phyloP scores from a whole-genome alignment of 1,284 basidiomycete genomes.

The Leccinum pachyderme region DNA sequence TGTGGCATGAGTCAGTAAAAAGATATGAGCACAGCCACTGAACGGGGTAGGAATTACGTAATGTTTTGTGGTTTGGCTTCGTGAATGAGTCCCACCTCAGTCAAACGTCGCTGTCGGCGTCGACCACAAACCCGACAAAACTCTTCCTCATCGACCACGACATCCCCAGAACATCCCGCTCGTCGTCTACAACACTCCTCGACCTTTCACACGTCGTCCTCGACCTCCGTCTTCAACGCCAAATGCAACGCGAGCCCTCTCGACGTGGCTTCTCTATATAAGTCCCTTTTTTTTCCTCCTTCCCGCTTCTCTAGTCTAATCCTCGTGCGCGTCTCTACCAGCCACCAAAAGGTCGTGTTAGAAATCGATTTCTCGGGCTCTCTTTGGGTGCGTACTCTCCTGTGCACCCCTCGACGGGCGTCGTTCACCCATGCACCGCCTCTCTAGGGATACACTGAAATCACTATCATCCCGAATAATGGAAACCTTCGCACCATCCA shows the following conservation, averaged over 20 bases:
- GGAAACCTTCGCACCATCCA: slow-evolving; percentile 77
- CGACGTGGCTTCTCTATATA: slow-evolving; percentile 85
- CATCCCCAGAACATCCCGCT: not conserved
- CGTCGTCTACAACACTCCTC: not conserved
- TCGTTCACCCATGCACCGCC: slow-evolving; percentile 16
- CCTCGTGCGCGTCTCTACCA: slow-evolving; percentile 60
- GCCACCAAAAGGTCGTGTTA: slow-evolving; percentile 89
- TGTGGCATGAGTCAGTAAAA: slow-evolving; percentile 46
- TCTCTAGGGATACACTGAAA: slow-evolving; percentile 84
- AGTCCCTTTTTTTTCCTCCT: slow-evolving; percentile 38
- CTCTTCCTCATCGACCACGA: slow-evolving; percentile 3
- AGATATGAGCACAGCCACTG: slow-evolving; percentile 24
- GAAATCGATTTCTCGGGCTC: slow-evolving; percentile 84
- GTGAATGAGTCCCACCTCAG: slow-evolving; percentile 16
- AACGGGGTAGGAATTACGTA: slow-evolving; percentile 25
- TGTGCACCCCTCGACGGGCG: slow-evolving; percentile 8
- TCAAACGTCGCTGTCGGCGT: slow-evolving; percentile 16
- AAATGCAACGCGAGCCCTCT: slow-evolving; percentile 70
- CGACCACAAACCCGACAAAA: slow-evolving; percentile 18
- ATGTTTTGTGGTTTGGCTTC: slow-evolving; percentile 26
- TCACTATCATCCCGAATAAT: slow-evolving; percentile 79
- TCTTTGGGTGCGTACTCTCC: slow-evolving; percentile 58
- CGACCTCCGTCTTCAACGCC: slow-evolving; percentile 9
- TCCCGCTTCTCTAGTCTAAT: slow-evolving; percentile 42
- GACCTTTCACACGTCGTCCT: not conserved